These are phyloP conservation scores for Cladosporium sp. DNA, from an alignment of 2,329 filamentous ascomycete species.

Conservation along the genomic window DNA sequence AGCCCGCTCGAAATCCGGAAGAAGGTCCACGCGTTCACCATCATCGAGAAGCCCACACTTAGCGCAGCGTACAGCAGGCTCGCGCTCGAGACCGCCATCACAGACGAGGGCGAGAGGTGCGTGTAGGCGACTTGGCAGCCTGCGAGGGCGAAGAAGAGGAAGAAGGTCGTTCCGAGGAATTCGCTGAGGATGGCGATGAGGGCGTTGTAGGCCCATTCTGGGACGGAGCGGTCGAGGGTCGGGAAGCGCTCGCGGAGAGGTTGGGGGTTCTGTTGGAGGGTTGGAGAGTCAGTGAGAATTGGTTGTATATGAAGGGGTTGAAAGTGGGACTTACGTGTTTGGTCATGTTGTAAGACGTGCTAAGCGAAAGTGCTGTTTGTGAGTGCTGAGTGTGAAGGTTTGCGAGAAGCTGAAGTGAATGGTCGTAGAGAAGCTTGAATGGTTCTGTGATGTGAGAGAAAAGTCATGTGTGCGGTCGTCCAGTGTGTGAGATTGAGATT, in stretches of 20 bases:
- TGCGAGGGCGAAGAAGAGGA: conserved; percentile 38
- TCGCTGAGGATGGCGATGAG: conserved; percentile 32
- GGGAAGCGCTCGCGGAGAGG: conserved; percentile 4
- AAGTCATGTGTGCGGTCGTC: neutral
- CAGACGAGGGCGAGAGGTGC: conserved; percentile 26
- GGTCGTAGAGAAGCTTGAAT: neutral
- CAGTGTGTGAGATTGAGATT: neutral
- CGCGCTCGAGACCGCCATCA: conserved; percentile 26
- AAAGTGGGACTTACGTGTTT: neutral
- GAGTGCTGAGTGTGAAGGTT: neutral
- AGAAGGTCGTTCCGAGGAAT: conserved; percentile 39
- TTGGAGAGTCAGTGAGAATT: neutral
- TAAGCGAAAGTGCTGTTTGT: neutral
- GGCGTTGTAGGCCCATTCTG: conserved; percentile 20
- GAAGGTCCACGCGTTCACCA: conserved; percentile 34
- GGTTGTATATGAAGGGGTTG: neutral
- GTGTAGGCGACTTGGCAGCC: conserved; percentile 47
- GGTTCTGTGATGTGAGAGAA: neutral
- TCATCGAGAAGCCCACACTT: conserved; percentile 33
- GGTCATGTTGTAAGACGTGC: neutral
- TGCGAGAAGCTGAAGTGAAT: neutral
- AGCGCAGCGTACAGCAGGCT: conserved; percentile 35
- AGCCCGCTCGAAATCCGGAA: conserved; percentile 35
- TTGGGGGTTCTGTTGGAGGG: neutral
- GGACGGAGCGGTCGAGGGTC: neutral